Conservation (phyloP, 139 green algal genomes). For the Chlamydomonas sphaeroides region DNA sequence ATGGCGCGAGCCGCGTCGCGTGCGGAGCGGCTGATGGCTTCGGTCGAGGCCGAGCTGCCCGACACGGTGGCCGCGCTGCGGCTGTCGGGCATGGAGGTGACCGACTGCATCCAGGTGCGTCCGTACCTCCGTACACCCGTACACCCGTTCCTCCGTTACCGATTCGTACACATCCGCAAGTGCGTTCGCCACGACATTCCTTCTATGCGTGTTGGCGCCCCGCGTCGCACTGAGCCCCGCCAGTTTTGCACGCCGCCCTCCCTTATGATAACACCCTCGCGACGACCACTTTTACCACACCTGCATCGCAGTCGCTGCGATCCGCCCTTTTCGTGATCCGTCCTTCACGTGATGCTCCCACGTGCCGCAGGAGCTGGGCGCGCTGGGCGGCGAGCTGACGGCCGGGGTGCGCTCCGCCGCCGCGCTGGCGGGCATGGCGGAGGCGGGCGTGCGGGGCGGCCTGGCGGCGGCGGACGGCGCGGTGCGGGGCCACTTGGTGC, state of each 20-base stretch:
- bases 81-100: conserved; percentile 29
- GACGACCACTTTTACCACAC: neutral
- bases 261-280: too few relatives aligned
- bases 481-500: neutral
- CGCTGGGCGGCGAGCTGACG: conserved; percentile 28
- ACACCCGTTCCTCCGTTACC: too few relatives aligned
- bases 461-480: neutral
- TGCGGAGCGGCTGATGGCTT: conserved; percentile 15
- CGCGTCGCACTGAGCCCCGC: too few relatives aligned
- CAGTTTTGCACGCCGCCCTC: too few relatives aligned
- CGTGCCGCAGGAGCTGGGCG: conserved; percentile 26
- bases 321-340: too few relatives aligned
- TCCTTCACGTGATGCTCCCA: too few relatives aligned
- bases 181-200: too few relatives aligned
- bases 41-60: conserved; percentile 24
- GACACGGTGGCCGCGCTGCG: conserved; percentile 28
- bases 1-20: neutral
- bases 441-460: conserved; percentile 17
- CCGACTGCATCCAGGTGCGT: conserved; percentile 38
- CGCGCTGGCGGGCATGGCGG: conserved; percentile 7
- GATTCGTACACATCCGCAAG: too few relatives aligned
- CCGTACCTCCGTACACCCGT: too few relatives aligned
- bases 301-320: too few relatives aligned
- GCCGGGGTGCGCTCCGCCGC: conserved; percentile 28
- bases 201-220: too few relatives aligned